Base-by-base conservation (phyloP, 768 basidiomycete genomes). In the Plicaturopsis crispa region DNA sequence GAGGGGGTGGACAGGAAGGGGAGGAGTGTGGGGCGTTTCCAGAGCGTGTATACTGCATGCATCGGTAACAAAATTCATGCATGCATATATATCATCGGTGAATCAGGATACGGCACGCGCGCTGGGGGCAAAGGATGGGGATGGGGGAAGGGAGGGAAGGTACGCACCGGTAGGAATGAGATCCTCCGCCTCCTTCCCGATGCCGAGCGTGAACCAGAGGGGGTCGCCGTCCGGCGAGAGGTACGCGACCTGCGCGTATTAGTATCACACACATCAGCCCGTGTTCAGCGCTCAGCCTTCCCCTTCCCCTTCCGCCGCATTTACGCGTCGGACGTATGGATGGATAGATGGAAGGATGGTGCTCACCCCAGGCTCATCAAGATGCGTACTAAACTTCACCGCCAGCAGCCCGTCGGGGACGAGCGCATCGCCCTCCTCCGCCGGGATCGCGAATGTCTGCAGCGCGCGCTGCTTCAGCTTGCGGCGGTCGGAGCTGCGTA, bases 171-270 rank as follows among this genome's bases (percentile, higher is more conserved):
- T 82, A n/a, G 87, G 87, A 31, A 87, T 73, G 23, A 88, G 62
- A 30, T 78, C 75, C 10, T 80, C 75, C 3, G 70, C 66, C 21
- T 67, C 73, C 56, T 81, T 85, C n/a, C n/a, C n/a, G n/a, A n/a
- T n/a, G 16, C 84, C 84, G 13, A 81, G 44, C 0, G 74, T 75
- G 47, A 90, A 84, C 86, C 87, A 90, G 23, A 88, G 58, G 0
- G 87, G 87, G 47, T 83, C 75, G 16, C 82, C 80, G 16, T 75
- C 72, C 4, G 71, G 57, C 6, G 75, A 69, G 13, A 84, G 50
- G 57, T 86, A 87, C 1, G 70, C 67, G 14, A 78, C 64, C 86
- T 87, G 42, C 17, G 39, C 18, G n/a, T 24, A 31, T 38, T 32
- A n/a, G n/a, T n/a, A n/a, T n/a, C n/a, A n/a, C n/a, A n/a, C n/a